These are phyloP conservation scores for Apiospora phragmitis DNA, from an alignment of 2,329 filamentous ascomycete species.

Conservation along the genomic window DNA sequence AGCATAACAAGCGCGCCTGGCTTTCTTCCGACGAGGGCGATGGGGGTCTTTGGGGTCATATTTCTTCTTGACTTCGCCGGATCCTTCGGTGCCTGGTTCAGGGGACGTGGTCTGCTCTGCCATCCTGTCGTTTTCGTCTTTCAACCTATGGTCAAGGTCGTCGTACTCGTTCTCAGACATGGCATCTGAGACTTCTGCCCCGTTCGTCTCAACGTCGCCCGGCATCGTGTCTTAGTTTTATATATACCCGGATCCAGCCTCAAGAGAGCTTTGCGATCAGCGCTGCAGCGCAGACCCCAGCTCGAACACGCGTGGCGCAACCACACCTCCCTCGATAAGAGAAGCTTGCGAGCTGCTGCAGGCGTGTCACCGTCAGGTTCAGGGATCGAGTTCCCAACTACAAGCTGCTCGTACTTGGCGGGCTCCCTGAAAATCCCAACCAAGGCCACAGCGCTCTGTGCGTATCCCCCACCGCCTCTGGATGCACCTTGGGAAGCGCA, in stretches of 20 bases:
- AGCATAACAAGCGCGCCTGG: conserved; percentile 90
- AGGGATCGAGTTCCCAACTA: conserved; percentile 16
- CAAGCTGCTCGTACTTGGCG: conserved; percentile 8
- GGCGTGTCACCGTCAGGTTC: conserved; percentile 26
- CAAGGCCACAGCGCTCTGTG: conserved; percentile 12
- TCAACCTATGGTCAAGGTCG: conserved; percentile 43
- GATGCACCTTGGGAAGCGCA: conserved; percentile 22
- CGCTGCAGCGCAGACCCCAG: conserved; percentile 26
- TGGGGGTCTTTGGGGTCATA: conserved; percentile 85
- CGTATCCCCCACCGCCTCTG: conserved; percentile 26
- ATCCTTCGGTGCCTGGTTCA: conserved; percentile 44
- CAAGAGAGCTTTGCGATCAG: conserved; percentile 19
- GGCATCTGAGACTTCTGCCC: conserved; percentile 57
- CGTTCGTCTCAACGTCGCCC: conserved; percentile 53
- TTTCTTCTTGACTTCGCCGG: conserved; percentile 63
- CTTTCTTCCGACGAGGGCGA: conserved; percentile 92
- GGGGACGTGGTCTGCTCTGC: conserved; percentile 45
- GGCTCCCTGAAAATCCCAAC: not conserved
- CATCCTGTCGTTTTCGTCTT: conserved; percentile 54
- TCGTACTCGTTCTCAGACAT: conserved; percentile 61
- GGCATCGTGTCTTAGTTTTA: conserved; percentile 58
- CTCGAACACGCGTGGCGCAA: conserved; percentile 29
- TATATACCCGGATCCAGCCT: conserved; percentile 36
- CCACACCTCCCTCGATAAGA: conserved; percentile 27
- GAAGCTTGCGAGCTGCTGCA: conserved; percentile 30